Evolutionary conservation across 305 asterid species (phyloP).

Genomic region (Rubia tinctorum): DNA sequence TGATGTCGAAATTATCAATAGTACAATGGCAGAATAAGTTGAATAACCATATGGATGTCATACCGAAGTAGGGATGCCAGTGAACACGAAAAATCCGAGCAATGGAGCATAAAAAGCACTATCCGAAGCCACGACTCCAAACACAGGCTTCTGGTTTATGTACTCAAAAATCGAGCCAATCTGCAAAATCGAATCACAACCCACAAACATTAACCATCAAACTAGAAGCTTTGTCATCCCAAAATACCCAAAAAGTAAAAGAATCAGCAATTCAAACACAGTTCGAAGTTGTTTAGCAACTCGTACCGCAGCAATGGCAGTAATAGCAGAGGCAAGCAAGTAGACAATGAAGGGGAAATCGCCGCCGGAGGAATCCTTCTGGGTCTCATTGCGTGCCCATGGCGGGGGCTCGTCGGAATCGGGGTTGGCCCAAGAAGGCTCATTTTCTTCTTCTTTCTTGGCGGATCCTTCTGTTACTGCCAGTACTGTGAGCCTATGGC

Average conservation of each 20-base stretch:
- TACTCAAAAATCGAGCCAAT: slow-evolving; percentile 90
- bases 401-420: slow-evolving; percentile 85
- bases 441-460: slow-evolving; percentile 46
- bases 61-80: slow-evolving; percentile 86
- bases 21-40: not conserved
- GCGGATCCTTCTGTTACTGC: slow-evolving; percentile 57
- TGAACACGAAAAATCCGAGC: slow-evolving; percentile 84
- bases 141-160: slow-evolving; percentile 72
- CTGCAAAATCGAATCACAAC: slow-evolving; percentile 43
- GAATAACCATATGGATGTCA: slow-evolving; percentile 13
- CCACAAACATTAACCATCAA: slow-evolving; percentile 1
- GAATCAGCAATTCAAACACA: not conserved
- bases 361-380: slow-evolving; percentile 46
- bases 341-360: slow-evolving; percentile 72
- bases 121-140: slow-evolving; percentile 78
- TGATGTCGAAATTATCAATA: not conserved
- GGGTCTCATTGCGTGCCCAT: slow-evolving; percentile 82
- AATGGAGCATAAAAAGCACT: slow-evolving; percentile 79
- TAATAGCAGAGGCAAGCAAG: slow-evolving; percentile 83
- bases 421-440: slow-evolving; percentile 85
- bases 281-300: not conserved
- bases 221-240: not conserved
- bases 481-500: slow-evolving; percentile 24
- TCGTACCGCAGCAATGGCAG: slow-evolving; percentile 96
- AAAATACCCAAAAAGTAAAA: not conserved